phyloP scores from a whole-genome alignment of 106 monocot species.

The Dactylorhiza incarnata region DNA sequence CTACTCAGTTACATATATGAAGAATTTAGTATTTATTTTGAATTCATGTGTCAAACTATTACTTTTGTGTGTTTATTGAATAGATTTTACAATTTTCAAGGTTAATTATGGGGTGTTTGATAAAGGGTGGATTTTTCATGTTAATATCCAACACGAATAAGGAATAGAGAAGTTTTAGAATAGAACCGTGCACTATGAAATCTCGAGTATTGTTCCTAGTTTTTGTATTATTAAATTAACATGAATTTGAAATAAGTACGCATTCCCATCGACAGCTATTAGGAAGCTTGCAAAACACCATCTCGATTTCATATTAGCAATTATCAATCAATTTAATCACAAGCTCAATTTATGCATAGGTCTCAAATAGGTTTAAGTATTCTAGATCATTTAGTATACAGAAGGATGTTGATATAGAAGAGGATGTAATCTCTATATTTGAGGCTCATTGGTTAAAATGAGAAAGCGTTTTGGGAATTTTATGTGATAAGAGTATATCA shows the following conservation, averaged over 20 bases:
- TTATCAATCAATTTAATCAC: too few relatives aligned
- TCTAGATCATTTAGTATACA: too few relatives aligned
- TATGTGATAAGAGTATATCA: too few relatives aligned
- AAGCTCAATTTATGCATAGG: too few relatives aligned
- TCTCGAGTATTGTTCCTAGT: neutral
- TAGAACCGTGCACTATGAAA: neutral
- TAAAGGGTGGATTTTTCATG: neutral
- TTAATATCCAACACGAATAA: neutral
- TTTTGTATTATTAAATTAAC: neutral
- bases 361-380: too few relatives aligned
- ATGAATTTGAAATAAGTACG: neutral
- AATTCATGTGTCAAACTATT: neutral
- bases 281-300: neutral
- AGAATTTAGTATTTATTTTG: neutral
- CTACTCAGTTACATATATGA: neutral
- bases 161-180: neutral
- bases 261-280: neutral
- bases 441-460: too few relatives aligned
- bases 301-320: neutral
- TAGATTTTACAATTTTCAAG: neutral
- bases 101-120: neutral
- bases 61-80: neutral
- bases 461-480: too few relatives aligned
- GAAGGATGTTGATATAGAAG: too few relatives aligned
- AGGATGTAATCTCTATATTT: too few relatives aligned